A percentile compares a stretch with the other conserved stretches of the same genome.
Conservation (phyloP, 768 basidiomycete species). For the Crepidotus variabilis region DNA sequence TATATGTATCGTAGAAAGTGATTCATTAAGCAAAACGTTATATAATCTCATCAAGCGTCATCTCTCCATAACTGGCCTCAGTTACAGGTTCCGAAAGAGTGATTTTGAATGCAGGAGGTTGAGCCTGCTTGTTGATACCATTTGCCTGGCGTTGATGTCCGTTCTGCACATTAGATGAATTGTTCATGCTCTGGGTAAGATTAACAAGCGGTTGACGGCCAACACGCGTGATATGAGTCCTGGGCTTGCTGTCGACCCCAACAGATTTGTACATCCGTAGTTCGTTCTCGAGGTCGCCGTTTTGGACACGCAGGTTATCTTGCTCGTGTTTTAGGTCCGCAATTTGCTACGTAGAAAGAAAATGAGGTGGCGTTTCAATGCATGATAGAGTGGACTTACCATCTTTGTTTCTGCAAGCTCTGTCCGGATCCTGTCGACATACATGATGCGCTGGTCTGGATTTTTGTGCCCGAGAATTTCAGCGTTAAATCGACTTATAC, state of each 20-base stretch:
- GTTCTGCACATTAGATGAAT: constrained; percentile 1
- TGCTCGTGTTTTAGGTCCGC: constrained; percentile 43
- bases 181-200: constrained; percentile 37
- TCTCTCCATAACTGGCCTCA: constrained; percentile 39
- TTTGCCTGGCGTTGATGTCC: constrained; percentile 9
- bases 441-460: constrained; percentile 80
- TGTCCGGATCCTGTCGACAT: constrained; percentile 77
- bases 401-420: constrained; percentile 82
- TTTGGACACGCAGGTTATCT: constrained; percentile 39
- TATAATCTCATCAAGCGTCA: constrained; percentile 48
- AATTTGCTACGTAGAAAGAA: constrained; percentile 37
- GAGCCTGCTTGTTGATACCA: not conserved
- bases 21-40: constrained; percentile 5
- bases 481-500: constrained; percentile 79
- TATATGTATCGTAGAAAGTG: not conserved
- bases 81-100: constrained; percentile 6
- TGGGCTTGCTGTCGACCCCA: constrained; percentile 45
- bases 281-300: constrained; percentile 48
- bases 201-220: constrained; percentile 43
- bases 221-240: constrained; percentile 51
- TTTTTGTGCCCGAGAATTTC: constrained; percentile 84
- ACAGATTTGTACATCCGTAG: constrained; percentile 61
- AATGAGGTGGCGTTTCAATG: not conserved
- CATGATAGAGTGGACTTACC: constrained; percentile 36
- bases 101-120: not conserved